Conservation (phyloP, 1,284 basidiomycete species). For the Xerocomus minutiporus region DNA sequence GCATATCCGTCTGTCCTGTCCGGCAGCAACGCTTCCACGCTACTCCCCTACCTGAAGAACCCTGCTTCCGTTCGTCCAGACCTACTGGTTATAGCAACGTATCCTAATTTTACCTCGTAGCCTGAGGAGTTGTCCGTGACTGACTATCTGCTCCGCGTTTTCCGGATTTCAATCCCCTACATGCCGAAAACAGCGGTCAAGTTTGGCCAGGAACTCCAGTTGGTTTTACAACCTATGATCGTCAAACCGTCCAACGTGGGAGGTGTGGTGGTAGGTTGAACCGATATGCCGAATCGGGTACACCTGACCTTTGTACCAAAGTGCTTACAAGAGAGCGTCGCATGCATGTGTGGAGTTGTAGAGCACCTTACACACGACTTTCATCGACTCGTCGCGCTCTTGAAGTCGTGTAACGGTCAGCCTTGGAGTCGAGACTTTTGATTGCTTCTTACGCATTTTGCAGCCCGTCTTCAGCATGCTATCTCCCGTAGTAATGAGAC, state of each 20-base stretch:
- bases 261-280: constrained; percentile 52
- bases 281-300: not conserved
- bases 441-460: constrained; percentile 5
- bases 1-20: constrained; percentile 82
- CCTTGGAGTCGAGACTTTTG: not conserved
- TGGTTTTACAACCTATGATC: constrained; percentile 81
- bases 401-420: constrained; percentile 80
- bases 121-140: constrained; percentile 76
- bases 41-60: constrained; percentile 85
- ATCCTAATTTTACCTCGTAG: constrained; percentile 39
- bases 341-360: constrained; percentile 85
- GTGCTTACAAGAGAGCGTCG: constrained; percentile 86
- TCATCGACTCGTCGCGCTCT: constrained; percentile 64
- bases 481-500: constrained; percentile 37
- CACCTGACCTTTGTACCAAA: constrained; percentile 28
- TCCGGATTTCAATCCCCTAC: constrained; percentile 76
- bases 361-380: constrained; percentile 86
- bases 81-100: not conserved
- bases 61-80: constrained; percentile 56
- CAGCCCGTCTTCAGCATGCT: constrained; percentile 55
- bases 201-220: constrained; percentile 82
- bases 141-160: constrained; percentile 85
- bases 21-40: constrained; percentile 70
- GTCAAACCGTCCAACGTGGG: constrained; percentile 70
- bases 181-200: constrained; percentile 85